These are phyloP conservation scores for Gossypium trilobum DNA, from an alignment of 441 rosid genomes.

Conservation along the genomic window DNA sequence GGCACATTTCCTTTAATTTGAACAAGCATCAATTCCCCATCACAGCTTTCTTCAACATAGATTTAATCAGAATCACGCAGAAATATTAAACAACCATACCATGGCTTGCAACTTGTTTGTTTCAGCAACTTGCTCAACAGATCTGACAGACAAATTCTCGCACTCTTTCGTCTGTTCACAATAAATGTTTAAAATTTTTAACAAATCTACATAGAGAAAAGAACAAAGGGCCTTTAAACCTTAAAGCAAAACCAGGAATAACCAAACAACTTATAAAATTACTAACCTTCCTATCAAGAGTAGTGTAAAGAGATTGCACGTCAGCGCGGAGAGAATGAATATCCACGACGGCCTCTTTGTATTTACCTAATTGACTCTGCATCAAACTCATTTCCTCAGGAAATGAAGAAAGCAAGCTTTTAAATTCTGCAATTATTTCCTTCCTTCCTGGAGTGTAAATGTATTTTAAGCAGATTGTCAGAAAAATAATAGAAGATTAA, in stretches of 20 bases:
- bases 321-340: slow-evolving; percentile 79
- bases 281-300: slow-evolving; percentile 72
- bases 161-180: slow-evolving; percentile 62
- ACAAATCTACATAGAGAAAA: not conserved
- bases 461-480: slow-evolving; percentile 24
- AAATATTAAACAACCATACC: slow-evolving; percentile 39
- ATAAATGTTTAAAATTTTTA: not conserved
- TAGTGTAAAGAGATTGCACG: slow-evolving; percentile 60
- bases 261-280: not conserved
- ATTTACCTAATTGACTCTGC: slow-evolving; percentile 68
- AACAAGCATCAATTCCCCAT: not conserved
- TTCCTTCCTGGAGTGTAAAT: slow-evolving; percentile 64
- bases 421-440: slow-evolving; percentile 74
- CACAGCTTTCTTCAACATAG: not conserved
- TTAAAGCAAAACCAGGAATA: slow-evolving; percentile 20
- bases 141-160: slow-evolving; percentile 47
- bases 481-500: not conserved
- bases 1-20: slow-evolving; percentile 1
- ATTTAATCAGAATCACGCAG: not conserved
- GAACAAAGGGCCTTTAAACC: slow-evolving; percentile 19
- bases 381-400: slow-evolving; percentile 80
- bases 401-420: slow-evolving; percentile 73
- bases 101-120: slow-evolving; percentile 49
- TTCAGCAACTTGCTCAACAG: slow-evolving; percentile 53
- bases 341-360: slow-evolving; percentile 67